A percentile compares a stretch with the other conserved stretches of the same genome.
Evolutionary conservation across 345 rosid species (phyloP).

Genomic region (Gossypium herbaceum): DNA sequence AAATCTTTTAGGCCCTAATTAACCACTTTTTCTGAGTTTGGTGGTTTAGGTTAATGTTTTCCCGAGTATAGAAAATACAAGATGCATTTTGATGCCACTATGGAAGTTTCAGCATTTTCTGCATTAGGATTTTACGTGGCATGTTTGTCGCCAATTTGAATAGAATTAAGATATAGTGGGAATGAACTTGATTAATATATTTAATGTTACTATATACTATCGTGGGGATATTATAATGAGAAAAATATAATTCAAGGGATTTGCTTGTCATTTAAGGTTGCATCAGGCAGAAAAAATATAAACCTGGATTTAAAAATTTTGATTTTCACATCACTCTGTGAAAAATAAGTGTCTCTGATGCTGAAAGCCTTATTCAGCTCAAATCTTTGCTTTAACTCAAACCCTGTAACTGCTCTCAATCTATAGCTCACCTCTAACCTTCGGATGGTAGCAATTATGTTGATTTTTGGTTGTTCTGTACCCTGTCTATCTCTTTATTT

Average conservation of each 20-base stretch:
- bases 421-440: background rate
- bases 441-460: background rate
- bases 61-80: background rate
- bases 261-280: background rate
- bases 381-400: background rate
- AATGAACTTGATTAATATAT: background rate
- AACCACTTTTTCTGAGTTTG: background rate
- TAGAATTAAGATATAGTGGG: background rate
- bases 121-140: background rate
- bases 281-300: background rate
- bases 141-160: background rate
- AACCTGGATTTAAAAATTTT: background rate
- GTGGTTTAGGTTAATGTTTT: conserved; percentile 2
- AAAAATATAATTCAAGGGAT: background rate
- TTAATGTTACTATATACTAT: background rate
- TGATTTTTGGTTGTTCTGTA: background rate
- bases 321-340: background rate
- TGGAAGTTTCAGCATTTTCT: background rate
- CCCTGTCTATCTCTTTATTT: background rate
- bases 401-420: background rate
- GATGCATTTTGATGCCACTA: background rate
- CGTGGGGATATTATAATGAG: background rate
- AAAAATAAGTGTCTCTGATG: background rate
- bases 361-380: background rate
- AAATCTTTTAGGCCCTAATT: background rate